Evolutionary conservation across 2,329 filamentous ascomycete species (phyloP).

Genomic region (Byssothecium circinans): DNA sequence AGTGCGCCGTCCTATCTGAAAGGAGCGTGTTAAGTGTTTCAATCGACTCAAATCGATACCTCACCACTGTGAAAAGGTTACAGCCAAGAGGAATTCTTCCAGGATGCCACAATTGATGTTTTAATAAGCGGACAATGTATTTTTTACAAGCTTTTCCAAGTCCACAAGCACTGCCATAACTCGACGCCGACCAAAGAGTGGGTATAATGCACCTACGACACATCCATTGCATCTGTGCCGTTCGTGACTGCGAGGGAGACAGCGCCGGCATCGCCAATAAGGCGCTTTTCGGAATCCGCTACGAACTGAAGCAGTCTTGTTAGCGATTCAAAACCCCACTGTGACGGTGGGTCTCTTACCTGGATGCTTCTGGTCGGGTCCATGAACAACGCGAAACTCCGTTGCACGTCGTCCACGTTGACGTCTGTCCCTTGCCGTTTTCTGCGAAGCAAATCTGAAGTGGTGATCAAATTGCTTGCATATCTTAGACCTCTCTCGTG

Average conservation of each 20-base stretch:
- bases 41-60: no score
- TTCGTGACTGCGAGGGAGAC: slow-evolving; percentile 67
- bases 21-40: no score
- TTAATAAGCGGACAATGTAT: background rate
- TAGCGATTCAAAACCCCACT: slow-evolving; percentile 11
- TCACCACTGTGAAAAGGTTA: no score
- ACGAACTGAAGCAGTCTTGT: slow-evolving; percentile 63
- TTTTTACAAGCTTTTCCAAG: background rate
- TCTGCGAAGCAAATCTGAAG: slow-evolving; percentile 80
- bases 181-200: background rate
- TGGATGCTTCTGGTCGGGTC: slow-evolving; percentile 85
- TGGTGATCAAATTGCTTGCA: slow-evolving; percentile 97
- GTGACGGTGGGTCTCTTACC: slow-evolving; percentile 27
- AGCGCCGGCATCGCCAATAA: slow-evolving; percentile 83
- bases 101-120: background rate
- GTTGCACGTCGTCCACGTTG: slow-evolving; percentile 82
- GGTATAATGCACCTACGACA: slow-evolving; percentile 51
- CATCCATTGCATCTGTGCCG: slow-evolving; percentile 69
- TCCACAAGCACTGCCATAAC: background rate
- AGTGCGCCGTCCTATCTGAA: no score
- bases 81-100: no score
- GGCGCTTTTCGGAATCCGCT: slow-evolving; percentile 82
- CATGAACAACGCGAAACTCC: slow-evolving; percentile 92
- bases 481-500: slow-evolving; percentile 90
- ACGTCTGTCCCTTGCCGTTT: slow-evolving; percentile 87